A percentile compares a stretch with the other conserved stretches of the same genome.
Conservation (phyloP, 768 basidiomycete species). For the Boletus vermiculosoides region DNA sequence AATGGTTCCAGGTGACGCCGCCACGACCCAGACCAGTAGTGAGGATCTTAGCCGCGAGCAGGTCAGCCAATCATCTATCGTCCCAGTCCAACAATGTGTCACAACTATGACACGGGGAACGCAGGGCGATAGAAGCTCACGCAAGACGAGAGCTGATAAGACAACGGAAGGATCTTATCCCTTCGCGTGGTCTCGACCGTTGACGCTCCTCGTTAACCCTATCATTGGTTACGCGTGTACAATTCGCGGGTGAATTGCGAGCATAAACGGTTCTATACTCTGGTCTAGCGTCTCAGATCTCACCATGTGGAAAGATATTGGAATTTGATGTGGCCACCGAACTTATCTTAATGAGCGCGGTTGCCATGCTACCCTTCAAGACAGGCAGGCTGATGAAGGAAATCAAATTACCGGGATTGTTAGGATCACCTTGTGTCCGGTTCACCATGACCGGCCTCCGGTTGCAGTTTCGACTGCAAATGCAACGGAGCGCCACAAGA, state of each 20-base stretch:
- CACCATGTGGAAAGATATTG: neutral
- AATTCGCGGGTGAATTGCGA: neutral
- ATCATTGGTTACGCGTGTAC: neutral
- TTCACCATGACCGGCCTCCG: neutral
- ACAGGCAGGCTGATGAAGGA: neutral
- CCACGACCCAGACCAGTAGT: neutral
- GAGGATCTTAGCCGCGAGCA: neutral
- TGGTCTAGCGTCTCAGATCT: neutral
- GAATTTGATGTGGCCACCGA: neutral
- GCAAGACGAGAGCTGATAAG: neutral
- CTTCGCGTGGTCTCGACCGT: neutral
- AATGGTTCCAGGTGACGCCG: neutral
- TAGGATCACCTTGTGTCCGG: neutral
- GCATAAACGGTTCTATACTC: neutral
- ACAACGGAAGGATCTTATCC: slow-evolving; percentile 21
- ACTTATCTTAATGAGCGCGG: neutral
- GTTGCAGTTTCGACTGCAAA: neutral
- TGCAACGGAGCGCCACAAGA: neutral
- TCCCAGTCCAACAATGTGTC: neutral
- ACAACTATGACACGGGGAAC: neutral
- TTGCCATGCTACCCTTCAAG: neutral
- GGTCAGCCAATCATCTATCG: neutral
- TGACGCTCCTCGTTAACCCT: neutral
- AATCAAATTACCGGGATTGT: neutral
- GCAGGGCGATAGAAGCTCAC: neutral